Conservation (phyloP, 192 early-diverging fungal genomes). For the Paraglomus occultum region DNA sequence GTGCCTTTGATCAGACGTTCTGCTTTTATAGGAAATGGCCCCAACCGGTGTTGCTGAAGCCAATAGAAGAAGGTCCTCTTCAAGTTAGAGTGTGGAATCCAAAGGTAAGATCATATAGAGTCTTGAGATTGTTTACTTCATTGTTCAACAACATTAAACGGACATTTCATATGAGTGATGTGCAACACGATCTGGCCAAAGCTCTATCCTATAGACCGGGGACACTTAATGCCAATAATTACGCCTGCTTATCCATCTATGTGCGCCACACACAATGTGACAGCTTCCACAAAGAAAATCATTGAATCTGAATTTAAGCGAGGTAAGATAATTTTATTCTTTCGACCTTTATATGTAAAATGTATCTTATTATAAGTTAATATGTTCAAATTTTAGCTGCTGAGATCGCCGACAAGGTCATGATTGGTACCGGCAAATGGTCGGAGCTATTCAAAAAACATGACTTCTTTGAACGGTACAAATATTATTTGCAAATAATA, state of each 20-base stretch:
- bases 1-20: slow-evolving; percentile 15
- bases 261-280: slow-evolving; percentile 98
- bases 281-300: slow-evolving; percentile 76
- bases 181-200: slow-evolving; percentile 1
- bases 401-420: slow-evolving; percentile 72
- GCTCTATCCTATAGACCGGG: slow-evolving; percentile 73
- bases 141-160: too few relatives aligned
- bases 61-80: slow-evolving; percentile 83
- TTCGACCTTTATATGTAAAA: too few relatives aligned
- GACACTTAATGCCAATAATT: slow-evolving; percentile 96
- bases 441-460: slow-evolving; percentile 81
- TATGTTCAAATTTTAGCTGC: slow-evolving; percentile 46
- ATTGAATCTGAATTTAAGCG: slow-evolving; percentile 84
- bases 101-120: slow-evolving; percentile 41
- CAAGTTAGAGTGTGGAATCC: slow-evolving; percentile 96
- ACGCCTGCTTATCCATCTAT: slow-evolving; percentile 98
- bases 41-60: slow-evolving; percentile 84
- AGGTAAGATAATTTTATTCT: slow-evolving; percentile 25
- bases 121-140: neutral
- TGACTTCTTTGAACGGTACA: slow-evolving; percentile 86
- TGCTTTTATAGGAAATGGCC: slow-evolving; percentile 72
- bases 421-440: slow-evolving; percentile 77
- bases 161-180: too few relatives aligned
- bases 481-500: slow-evolving; percentile 87
- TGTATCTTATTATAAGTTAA: too few relatives aligned